Evolutionary conservation across 306 rosid species (phyloP), one percentile per base, ranked within the genome.

Genomic region (Acmispon strigosus): DNA sequence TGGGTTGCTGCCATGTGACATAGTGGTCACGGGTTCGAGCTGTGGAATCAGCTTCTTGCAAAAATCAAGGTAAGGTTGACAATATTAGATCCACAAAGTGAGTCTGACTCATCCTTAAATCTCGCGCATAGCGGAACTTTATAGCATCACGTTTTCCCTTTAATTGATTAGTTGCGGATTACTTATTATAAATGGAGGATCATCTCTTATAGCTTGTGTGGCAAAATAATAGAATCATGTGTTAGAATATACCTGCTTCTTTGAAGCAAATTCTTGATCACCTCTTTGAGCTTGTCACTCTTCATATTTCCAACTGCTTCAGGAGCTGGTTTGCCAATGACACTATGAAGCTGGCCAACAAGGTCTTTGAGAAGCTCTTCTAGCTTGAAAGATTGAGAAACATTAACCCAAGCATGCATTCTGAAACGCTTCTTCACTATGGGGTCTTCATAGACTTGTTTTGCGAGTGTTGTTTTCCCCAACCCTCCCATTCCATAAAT

Each of bases 401-500:
- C 81, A 20, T 76, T 72, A 55, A 83, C 66, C 90, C 90, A 86
- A 64, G 90, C 87, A 36, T 76, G 87, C 7, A 80, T 74, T 65
- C 78, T 63, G 67, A 80, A 86, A 7, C 76, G 71, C 29, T 75
- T 81, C 82, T 75, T 75, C 45, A 86, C 87, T 42, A 62, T 79
- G 47, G 70, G 80, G 34, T 83, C 84, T 5, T 86, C 87, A 24
- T 71, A 86, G 29, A 83, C 82, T 72, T 83, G 85, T 78, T 86
- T 86, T 41, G 81, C 90, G 37, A 83, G 11, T 13, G 90, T 80
- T 29, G 90, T 80, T 27, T 86, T 86, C 62, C 90, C 90, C 73
- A 78, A 11, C 1, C 90, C 90, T 17, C 90, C 90, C 87, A 86
- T 86, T 15, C 87, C 90, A 51, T 41, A 47, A 55, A 86, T 66